Evolutionary conservation across 2,329 filamentous ascomycete genomes (phyloP).

Genomic region (Talaromyces verruculosus): DNA sequence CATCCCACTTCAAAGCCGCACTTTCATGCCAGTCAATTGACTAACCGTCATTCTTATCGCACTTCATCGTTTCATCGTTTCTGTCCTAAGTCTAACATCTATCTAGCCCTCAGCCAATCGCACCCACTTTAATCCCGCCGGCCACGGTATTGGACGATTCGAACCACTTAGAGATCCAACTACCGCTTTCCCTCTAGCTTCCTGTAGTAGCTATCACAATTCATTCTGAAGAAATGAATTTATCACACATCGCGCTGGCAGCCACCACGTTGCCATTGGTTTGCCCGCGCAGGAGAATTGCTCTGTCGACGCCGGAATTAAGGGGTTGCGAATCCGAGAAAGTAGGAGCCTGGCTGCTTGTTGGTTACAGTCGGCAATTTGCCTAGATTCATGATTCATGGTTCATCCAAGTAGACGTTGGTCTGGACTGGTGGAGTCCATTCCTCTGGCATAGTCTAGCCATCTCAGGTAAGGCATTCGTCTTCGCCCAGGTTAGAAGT

Average conservation of each 20-base stretch:
- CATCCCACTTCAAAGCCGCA: no score
- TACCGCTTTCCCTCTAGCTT: slow-evolving; percentile 16
- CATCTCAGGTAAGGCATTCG: not conserved
- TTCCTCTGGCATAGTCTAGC: not conserved
- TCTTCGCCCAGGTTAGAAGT: not conserved
- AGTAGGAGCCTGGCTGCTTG: not conserved
- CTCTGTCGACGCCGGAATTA: not conserved
- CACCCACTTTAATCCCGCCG: not conserved
- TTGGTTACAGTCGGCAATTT: not conserved
- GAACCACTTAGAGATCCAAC: not conserved
- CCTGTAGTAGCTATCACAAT: slow-evolving; percentile 16
- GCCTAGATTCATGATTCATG: not conserved
- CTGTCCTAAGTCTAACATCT: not conserved
- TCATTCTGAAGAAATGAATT: not conserved
- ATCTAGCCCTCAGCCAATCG: not conserved
- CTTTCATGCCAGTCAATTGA: not conserved
- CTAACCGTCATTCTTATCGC: not conserved
- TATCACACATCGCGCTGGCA: not conserved
- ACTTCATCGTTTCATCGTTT: not conserved
- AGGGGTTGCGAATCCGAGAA: not conserved
- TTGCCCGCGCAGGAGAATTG: not conserved
- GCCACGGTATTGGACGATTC: not conserved
- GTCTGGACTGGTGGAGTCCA: slow-evolving; percentile 4
- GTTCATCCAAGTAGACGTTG: not conserved
- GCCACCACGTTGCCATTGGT: not conserved